phyloP scores from a whole-genome alignment of 2,329 filamentous ascomycete genomes.

The Beauveria sp. region DNA sequence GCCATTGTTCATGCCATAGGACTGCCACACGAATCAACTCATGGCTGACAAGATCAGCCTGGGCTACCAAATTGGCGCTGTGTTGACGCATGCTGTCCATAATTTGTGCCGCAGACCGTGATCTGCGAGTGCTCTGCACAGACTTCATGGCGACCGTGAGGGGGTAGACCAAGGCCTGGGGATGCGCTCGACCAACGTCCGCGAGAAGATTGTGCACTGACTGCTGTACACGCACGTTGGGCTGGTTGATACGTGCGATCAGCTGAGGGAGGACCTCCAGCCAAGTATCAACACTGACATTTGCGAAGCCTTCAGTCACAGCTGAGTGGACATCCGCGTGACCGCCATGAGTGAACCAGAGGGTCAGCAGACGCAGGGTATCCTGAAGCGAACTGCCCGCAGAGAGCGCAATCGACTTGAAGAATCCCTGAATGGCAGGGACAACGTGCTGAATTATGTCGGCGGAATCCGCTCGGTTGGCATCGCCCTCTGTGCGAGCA shows the following conservation, averaged over 20 bases:
- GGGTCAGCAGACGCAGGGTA: conserved; percentile 79
- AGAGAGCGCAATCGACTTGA: conserved; percentile 91
- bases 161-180: conserved; percentile 93
- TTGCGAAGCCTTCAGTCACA: conserved; percentile 82
- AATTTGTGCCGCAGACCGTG: conserved; percentile 81
- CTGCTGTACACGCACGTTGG: conserved; percentile 77
- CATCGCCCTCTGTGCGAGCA: conserved; percentile 51
- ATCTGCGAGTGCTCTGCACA: conserved; percentile 68
- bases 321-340: conserved; percentile 79
- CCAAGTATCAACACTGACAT: conserved; percentile 96
- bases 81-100: conserved; percentile 99
- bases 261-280: conserved; percentile 96
- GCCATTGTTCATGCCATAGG: conserved; percentile 98
- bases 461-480: conserved; percentile 44
- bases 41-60: conserved; percentile 90
- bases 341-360: conserved; percentile 95
- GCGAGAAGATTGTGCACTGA: conserved; percentile 88
- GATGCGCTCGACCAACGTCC: conserved; percentile 88
- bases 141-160: conserved; percentile 98
- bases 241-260: conserved; percentile 95
- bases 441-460: conserved; percentile 83
- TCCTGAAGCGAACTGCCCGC: conserved; percentile 91
- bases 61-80: conserved; percentile 83
- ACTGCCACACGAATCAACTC: conserved; percentile 96
- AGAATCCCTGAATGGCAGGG: conserved; percentile 90